These are phyloP conservation scores for Triticum turgidum DNA, from an alignment of 176 grass and related monocot genomes.

Conservation along the genomic window DNA sequence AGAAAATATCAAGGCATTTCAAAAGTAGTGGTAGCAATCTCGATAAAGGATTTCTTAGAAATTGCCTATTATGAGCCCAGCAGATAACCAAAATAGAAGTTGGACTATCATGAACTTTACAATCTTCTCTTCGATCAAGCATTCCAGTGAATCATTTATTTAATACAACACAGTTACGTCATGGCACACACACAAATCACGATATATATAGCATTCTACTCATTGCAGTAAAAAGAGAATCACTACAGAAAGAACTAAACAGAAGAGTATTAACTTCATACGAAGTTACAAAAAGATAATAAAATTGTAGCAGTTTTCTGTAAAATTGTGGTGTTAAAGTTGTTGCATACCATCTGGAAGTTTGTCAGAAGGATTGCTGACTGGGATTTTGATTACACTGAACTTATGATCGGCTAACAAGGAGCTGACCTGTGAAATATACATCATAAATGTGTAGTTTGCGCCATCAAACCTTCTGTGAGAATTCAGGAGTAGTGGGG, in stretches of 20 bases:
- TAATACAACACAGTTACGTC: not conserved
- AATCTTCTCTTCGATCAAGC: conserved; percentile 1
- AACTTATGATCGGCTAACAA: conserved; percentile 51
- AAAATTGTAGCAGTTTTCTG: not conserved
- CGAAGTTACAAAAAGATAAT: not conserved
- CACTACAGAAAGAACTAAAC: conserved; percentile 4
- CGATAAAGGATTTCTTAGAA: conserved; percentile 17
- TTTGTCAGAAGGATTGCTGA: conserved; percentile 50
- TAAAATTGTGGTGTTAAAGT: conserved; percentile 1
- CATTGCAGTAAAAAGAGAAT: not conserved
- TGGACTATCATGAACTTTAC: not conserved
- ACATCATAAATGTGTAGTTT: conserved; percentile 26
- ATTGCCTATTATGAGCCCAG: not conserved
- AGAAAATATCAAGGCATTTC: conserved; percentile 13
- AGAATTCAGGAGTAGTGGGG: not conserved
- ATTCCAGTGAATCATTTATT: conserved; percentile 10
- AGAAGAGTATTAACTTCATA: not conserved
- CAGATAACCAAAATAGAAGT: conserved; percentile 5
- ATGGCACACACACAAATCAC: not conserved
- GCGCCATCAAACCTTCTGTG: not conserved
- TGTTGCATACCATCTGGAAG: conserved; percentile 64
- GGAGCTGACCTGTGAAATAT: conserved; percentile 58
- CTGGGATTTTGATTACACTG: conserved; percentile 75
- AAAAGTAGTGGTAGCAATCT: not conserved
- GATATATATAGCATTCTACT: not conserved